Evolutionary conservation across 345 rosid species (phyloP), one percentile per base, ranked within the genome.

Genomic region (Rhizophora apiculata): DNA sequence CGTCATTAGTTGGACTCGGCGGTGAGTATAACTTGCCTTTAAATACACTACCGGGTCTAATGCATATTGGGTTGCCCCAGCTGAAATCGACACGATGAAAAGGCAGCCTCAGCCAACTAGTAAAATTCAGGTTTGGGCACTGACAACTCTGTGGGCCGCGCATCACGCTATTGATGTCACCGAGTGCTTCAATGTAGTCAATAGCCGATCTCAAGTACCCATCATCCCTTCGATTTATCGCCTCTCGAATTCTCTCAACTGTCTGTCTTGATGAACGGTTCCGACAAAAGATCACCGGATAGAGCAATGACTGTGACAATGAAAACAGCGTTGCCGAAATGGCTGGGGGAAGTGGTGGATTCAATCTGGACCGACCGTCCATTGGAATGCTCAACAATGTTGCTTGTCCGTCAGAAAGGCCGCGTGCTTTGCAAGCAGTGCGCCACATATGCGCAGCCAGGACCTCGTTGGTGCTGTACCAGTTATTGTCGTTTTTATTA

Each of bases 401-500:
- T 31, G 16, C 19, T 60, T 76, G 80, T 5, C 51, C 69, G 16
- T 57, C 2, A 2, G 65, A 5, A 16, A 71, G 32, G 1, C 36
- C 22, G 6, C 73, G 65, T 20, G 73, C 73, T 51, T 62, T 61
- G 67, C 63, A 34, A 0, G 22, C 48, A 21, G 67, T 62, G 0
- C 72, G 67, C 85, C 85, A 79, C 11, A 74, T 62, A 15, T 76
- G 74, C 0, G 79, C 76, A 0, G 74, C 60, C 5, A 82, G 32
- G 46, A 63, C 55, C 53, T 60, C 53, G 8, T 57, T 63, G 7
- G 62, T 73, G 55, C 68, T 73, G 27, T 20, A 72, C 15, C 48
- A 15, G 4, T 18, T 15, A 15, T 67, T 26, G 29, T 2, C 11
- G n/a, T 11, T 59, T 10, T 16, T 20, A 1, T 2, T 24, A 10